Conservation (phyloP, 805 yeast genomes). For the Lipomyces chichibuensis region DNA sequence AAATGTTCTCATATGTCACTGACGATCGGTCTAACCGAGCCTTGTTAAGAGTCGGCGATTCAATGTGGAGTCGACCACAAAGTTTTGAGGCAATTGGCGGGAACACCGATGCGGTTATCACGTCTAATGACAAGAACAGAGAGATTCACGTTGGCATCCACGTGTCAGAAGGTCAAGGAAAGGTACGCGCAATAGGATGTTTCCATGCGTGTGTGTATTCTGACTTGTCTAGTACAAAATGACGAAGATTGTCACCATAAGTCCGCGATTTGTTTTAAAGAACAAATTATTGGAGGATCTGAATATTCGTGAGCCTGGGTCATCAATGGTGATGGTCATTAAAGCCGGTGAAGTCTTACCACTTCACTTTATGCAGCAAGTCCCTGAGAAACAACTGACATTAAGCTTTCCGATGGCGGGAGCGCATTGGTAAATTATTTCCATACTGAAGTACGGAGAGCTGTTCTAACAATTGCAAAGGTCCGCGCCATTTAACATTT, state of each 20-base stretch:
- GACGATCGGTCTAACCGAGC: slow-evolving; percentile 70
- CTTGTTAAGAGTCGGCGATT: slow-evolving; percentile 63
- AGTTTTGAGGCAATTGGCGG: slow-evolving; percentile 93
- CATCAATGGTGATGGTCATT: slow-evolving; percentile 49
- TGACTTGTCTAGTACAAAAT: slow-evolving; percentile 52
- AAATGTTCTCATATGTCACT: slow-evolving; percentile 81
- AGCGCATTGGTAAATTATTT: slow-evolving; percentile 20
- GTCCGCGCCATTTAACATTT: slow-evolving; percentile 86
- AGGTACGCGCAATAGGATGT: slow-evolving; percentile 37
- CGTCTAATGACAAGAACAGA: slow-evolving; percentile 41
- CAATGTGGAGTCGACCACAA: slow-evolving; percentile 70
- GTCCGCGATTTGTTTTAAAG: slow-evolving; percentile 79
- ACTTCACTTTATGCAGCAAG: slow-evolving; percentile 59
- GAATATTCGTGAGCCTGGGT: slow-evolving; percentile 68
- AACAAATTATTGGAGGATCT: slow-evolving; percentile 63
- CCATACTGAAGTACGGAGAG: neutral
- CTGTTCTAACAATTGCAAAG: slow-evolving; percentile 58
- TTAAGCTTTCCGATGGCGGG: slow-evolving; percentile 54
- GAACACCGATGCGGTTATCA: slow-evolving; percentile 57
- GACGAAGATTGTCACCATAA: slow-evolving; percentile 73
- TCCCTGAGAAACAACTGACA: slow-evolving; percentile 60
- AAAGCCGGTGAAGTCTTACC: slow-evolving; percentile 40
- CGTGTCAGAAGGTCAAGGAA: slow-evolving; percentile 82
- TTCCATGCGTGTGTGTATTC: neutral
- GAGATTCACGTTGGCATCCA: slow-evolving; percentile 78